A percentile compares a stretch with the other conserved stretches of the same genome.
Evolutionary conservation across 306 rosid species (phyloP).

Genomic region (Glycine tomentella): DNA sequence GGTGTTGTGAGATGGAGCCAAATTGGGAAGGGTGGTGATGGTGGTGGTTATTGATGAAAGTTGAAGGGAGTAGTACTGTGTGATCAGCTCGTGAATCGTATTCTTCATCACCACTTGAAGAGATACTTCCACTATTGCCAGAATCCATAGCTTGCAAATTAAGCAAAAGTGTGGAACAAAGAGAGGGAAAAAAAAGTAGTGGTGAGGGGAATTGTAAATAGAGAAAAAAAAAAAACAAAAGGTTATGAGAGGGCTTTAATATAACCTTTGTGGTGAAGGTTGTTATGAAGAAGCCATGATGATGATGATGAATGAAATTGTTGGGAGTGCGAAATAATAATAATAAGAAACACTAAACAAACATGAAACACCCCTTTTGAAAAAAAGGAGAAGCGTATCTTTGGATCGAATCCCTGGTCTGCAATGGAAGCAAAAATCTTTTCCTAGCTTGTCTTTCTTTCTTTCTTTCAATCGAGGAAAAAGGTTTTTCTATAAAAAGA

Average conservation of each 20-base stretch:
- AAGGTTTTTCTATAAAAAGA: constrained; percentile 62
- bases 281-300: background rate
- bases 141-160: constrained; percentile 77
- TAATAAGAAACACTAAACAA: background rate
- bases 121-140: constrained; percentile 82
- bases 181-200: background rate
- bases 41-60: constrained; percentile 50
- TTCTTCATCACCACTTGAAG: constrained; percentile 93
- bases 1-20: constrained; percentile 50
- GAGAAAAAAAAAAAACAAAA: background rate
- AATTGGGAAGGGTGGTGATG: constrained; percentile 27
- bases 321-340: background rate
- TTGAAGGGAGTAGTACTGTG: constrained; percentile 38
- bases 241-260: constrained; percentile 33
- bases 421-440: constrained; percentile 65
- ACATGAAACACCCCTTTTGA: background rate
- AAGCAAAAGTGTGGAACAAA: constrained; percentile 44
- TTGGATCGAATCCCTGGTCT: constrained; percentile 57
- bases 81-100: constrained; percentile 67
- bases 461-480: constrained; percentile 51
- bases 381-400: constrained; percentile 44
- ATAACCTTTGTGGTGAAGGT: background rate
- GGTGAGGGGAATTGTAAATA: constrained; percentile 7
- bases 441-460: constrained; percentile 62
- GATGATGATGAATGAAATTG: background rate